Conservation (phyloP, 1,284 basidiomycete genomes). For the Trichosporon sp. region DNA sequence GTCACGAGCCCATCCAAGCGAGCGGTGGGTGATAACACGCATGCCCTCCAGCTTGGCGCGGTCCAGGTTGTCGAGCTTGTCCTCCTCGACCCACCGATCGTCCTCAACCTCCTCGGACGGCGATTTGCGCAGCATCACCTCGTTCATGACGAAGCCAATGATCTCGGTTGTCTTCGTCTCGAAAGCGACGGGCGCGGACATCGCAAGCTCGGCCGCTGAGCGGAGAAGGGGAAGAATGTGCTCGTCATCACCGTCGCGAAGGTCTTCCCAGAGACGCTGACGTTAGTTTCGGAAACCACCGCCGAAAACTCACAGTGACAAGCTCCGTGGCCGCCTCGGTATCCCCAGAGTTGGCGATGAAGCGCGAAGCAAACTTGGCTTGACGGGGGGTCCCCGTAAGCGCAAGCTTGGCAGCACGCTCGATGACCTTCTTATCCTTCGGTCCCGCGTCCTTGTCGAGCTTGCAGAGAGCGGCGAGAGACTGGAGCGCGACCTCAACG, state of each 20-base stretch:
- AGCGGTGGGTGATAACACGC: constrained; percentile 77
- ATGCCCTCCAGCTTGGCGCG: constrained; percentile 72
- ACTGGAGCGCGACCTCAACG: constrained; percentile 73
- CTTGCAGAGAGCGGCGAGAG: constrained; percentile 68
- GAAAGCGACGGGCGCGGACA: constrained; percentile 70
- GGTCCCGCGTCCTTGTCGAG: constrained; percentile 65
- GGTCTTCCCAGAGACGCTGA: constrained; percentile 59
- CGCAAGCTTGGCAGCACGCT: constrained; percentile 67
- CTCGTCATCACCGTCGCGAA: constrained; percentile 63
- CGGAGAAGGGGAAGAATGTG: constrained; percentile 69
- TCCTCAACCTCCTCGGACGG: constrained; percentile 60
- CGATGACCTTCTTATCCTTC: constrained; percentile 67
- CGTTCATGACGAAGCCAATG: constrained; percentile 70
- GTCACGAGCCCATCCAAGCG: constrained; percentile 67
- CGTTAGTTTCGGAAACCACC: constrained; percentile 1
- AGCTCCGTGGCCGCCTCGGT: constrained; percentile 63
- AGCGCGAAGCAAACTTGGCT: constrained; percentile 84
- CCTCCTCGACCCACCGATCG: constrained; percentile 68
- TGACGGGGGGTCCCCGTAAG: constrained; percentile 67
- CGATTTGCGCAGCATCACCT: constrained; percentile 66
- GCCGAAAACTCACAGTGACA: constrained; percentile 64
- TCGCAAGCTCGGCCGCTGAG: constrained; percentile 74
- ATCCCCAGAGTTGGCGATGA: constrained; percentile 67
- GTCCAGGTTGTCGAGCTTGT: constrained; percentile 59
- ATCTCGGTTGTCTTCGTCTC: constrained; percentile 75